phyloP scores from a whole-genome alignment of 225 moss, liverwort and hornwort species.

The Thuidium tamariscinum region DNA sequence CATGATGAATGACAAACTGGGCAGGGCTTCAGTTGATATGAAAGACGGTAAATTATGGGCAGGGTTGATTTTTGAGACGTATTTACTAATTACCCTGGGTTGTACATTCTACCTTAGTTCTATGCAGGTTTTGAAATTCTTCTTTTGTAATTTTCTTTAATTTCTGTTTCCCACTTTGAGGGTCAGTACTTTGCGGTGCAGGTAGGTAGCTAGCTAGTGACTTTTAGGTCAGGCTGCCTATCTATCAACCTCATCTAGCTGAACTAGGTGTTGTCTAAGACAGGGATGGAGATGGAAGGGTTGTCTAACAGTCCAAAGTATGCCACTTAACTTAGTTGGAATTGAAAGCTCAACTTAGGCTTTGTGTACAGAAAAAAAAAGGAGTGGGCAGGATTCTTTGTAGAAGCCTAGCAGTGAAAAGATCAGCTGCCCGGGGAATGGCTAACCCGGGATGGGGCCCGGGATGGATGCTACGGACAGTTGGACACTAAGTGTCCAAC shows the following conservation, averaged over 20 bases:
- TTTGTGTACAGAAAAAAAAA: background rate
- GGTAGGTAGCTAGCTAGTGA: background rate
- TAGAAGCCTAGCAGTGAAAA: too few relatives aligned
- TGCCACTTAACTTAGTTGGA: background rate
- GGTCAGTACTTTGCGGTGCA: background rate
- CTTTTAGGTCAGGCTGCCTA: slow-evolving; percentile 1
- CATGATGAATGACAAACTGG: background rate
- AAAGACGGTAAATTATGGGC: background rate
- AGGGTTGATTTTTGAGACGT: background rate
- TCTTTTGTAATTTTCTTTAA: too few relatives aligned
- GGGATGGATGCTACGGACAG: too few relatives aligned
- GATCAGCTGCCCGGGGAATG: accelerated
- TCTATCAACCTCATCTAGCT: slow-evolving; percentile 17
- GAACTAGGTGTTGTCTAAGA: background rate
- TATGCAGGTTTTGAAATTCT: background rate
- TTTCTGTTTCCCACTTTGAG: too few relatives aligned
- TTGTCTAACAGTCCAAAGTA: background rate
- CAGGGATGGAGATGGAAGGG: slow-evolving; percentile 1
- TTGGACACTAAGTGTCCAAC: too few relatives aligned
- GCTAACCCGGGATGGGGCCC: too few relatives aligned
- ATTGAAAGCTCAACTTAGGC: background rate
- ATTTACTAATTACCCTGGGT: background rate
- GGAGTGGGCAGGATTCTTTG: too few relatives aligned
- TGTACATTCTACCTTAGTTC: background rate
- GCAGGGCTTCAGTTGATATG: background rate